Evolutionary conservation across 441 rosid genomes (phyloP), one percentile per base, ranked within the genome.

Genomic region (Populus trichocarpa): DNA sequence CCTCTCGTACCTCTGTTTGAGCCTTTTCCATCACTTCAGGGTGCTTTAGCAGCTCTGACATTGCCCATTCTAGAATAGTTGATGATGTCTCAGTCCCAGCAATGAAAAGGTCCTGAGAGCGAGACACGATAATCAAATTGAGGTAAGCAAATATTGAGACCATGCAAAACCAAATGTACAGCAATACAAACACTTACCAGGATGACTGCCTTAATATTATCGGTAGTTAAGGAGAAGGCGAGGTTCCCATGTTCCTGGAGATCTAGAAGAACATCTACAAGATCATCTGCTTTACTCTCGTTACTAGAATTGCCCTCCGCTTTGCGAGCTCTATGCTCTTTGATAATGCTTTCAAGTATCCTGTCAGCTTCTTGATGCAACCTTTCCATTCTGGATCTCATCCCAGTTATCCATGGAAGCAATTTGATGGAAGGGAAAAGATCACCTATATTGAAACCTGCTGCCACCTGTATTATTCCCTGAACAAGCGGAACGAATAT

Each of bases 41-140:
- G 32, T 86, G 83, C 72, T 64, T 80, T 30, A 79, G 57, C 67
- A 88, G 78, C 70, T 87, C 89, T 70, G 92, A 83, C 90, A 88
- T 88, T 70, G 86, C 86, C 96, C 96, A 91, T 74, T 84, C 89
- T 32, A 85, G 85, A 81, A 63, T 26, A 26, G 28, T 26, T 26
- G 87, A 80, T 9, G 89, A 84, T 16, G 28, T 26, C 28, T 26
- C 28, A 26, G 28, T 26, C 28, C 28, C 28, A 26, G 28, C 28
- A 26, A 26, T 79, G 73, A 91, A 88, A 79, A 90, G 82, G 83
- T 91, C 25, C 25, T 25, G 25, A 25, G 25, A 25, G 25, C 25
- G 20, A 7, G 23, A 22, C 61, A 23, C 4, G 10, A 6, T 36
- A 8, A 36, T 36, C 10, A 36, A 69, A 6, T 16, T 32, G 23